Conservation (phyloP, 257 asterid species). For the Ajuga chamaepitys region DNA sequence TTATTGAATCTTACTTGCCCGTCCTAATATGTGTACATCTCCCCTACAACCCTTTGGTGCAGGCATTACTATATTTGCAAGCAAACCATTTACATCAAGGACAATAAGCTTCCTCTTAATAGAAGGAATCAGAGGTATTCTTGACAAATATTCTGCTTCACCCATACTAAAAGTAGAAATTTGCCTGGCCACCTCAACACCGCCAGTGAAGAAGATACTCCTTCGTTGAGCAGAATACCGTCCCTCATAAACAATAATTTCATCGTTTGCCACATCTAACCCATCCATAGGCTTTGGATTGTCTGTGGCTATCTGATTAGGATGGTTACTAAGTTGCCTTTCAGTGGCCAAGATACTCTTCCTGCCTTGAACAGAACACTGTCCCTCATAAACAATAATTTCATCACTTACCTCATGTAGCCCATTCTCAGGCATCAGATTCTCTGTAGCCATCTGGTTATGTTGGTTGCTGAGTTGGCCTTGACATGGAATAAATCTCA, state of each 20-base stretch:
- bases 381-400: conserved; percentile 13
- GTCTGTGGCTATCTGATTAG: conserved; percentile 5
- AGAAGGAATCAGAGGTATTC: conserved; percentile 11
- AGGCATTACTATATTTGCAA: conserved; percentile 68
- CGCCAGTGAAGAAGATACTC: conserved; percentile 12
- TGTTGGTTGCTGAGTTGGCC: neutral
- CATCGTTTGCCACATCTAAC: neutral
- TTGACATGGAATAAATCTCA: conserved; percentile 13
- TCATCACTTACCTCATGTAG: conserved; percentile 3
- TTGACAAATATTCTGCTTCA: conserved; percentile 18
- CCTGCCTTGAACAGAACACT: conserved; percentile 20
- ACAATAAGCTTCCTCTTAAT: conserved; percentile 63
- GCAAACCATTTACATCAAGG: conserved; percentile 90
- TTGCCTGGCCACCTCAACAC: conserved; percentile 2
- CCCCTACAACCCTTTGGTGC: conserved; percentile 47
- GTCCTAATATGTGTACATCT: conserved; percentile 39
- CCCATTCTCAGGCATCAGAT: conserved; percentile 7
- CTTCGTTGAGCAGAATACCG: conserved; percentile 20
- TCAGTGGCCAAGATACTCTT: conserved; percentile 8
- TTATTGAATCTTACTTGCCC: conserved; percentile 63
- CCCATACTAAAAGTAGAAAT: conserved; percentile 15
- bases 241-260: conserved; percentile 13
- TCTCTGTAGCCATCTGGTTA: conserved; percentile 6
- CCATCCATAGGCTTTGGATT: conserved; percentile 8
- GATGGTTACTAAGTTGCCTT: neutral